Evolutionary conservation across 129 eudicot genomes (phyloP), one percentile per base, ranked within the genome.

Genomic region (Pulicaria dysenterica): DNA sequence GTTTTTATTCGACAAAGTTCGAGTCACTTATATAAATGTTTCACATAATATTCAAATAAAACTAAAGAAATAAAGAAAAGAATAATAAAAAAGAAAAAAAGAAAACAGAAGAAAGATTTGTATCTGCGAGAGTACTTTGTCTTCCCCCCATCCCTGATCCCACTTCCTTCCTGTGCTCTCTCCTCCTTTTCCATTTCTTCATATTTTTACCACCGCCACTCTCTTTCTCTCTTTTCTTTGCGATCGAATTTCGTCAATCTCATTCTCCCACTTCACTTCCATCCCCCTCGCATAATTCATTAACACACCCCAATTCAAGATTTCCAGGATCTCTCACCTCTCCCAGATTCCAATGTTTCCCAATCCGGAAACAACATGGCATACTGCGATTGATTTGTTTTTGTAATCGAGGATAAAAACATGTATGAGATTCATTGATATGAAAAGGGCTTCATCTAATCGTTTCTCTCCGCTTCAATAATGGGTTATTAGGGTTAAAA

Each of bases 191-290:
- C 12, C 67, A 56, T 67, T 15, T 55, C 45, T 41, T 69, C 75
- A 16, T 66, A 56, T 67, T 15, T 55, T 56, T 41, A 48, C 39
- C 81, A 69, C 69, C 72, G 58, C 70, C 69, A 77, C 63, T 54
- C 61, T 75, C 60, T 44, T 8, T 72, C 24, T 69, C 76, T 46
- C 13, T 70, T 69, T 53, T 8, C 54, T 15, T 24, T 71, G 37
- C 76, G 44, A 57, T 71, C 44, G 49, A 24, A 17, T 12, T 19
- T 77, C 70, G 47, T 40, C 3, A 38, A 67, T 47, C 67, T 12
- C 81, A n/a, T 38, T 24, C 39, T 58, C 76, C 81, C 81, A 77
- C 71, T 77, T 69, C 71, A 77, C 73, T 65, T 57, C 58, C 55
- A 74, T 74, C 65, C 39, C 79, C 55, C 81, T 77, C 40, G 49